phyloP scores from a whole-genome alignment of 805 yeast genomes.

The Saturnispora kantuleensis region DNA sequence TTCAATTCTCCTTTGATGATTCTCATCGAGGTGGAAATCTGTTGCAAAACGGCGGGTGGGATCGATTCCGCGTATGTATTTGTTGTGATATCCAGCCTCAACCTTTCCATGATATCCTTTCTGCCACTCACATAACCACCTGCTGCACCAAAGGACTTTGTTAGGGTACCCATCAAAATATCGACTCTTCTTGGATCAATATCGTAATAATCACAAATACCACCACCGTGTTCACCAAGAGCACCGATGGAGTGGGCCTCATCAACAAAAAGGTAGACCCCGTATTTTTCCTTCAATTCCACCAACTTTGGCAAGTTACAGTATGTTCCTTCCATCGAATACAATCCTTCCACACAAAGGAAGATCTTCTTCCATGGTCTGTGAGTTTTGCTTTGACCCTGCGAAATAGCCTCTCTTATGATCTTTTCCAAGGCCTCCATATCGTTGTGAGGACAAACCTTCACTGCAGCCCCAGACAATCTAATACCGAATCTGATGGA shows the following conservation, averaged over 20 bases:
- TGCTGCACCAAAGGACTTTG: slow-evolving; percentile 97
- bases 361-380: slow-evolving; percentile 91
- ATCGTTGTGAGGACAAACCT: slow-evolving; percentile 87
- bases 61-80: slow-evolving; percentile 74
- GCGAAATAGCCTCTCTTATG: slow-evolving; percentile 74
- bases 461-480: slow-evolving; percentile 84
- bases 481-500: slow-evolving; percentile 94
- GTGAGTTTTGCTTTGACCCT: slow-evolving; percentile 91
- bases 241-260: slow-evolving; percentile 99
- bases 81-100: slow-evolving; percentile 65
- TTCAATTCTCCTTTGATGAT: slow-evolving; percentile 73
- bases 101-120: slow-evolving; percentile 56
- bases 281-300: slow-evolving; percentile 70
- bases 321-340: slow-evolving; percentile 88
- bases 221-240: slow-evolving; percentile 89
- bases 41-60: slow-evolving; percentile 87
- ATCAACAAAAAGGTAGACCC: slow-evolving; percentile 83
- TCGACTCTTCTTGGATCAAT: slow-evolving; percentile 71
- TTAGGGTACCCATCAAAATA: slow-evolving; percentile 92
- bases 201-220: slow-evolving; percentile 89
- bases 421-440: slow-evolving; percentile 69
- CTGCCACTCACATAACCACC: slow-evolving; percentile 94
- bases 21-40: slow-evolving; percentile 69
- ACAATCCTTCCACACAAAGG: slow-evolving; percentile 85
- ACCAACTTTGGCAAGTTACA: slow-evolving; percentile 70